phyloP scores from a whole-genome alignment of 345 rosid genomes.

The Citrus australasica region DNA sequence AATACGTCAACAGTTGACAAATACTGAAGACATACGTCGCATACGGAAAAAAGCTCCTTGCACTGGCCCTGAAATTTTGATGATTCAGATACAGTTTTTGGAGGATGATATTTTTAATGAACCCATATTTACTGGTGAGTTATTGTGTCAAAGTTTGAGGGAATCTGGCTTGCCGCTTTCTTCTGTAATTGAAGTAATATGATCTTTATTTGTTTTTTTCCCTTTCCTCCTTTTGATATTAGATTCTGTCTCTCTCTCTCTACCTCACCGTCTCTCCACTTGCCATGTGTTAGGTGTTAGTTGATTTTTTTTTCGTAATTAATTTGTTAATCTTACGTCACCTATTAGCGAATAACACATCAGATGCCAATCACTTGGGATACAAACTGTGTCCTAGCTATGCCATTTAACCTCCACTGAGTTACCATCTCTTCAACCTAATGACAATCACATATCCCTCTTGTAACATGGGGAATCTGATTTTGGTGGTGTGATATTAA shows the following conservation, averaged over 20 bases:
- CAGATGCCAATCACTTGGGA: too few relatives aligned
- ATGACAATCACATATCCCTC: not conserved
- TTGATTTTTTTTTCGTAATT: too few relatives aligned
- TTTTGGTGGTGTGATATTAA: not conserved
- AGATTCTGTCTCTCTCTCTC: not conserved
- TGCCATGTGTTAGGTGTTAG: too few relatives aligned
- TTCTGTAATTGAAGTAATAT: not conserved
- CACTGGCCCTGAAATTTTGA: constrained; percentile 75
- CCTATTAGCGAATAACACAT: too few relatives aligned
- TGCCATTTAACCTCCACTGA: not conserved
- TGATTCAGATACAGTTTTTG: constrained; percentile 76
- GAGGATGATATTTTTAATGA: constrained; percentile 71
- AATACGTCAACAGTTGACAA: constrained; percentile 83
- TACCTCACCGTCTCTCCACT: too few relatives aligned
- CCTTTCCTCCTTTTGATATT: not conserved
- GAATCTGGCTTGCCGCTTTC: not conserved
- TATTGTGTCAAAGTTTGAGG: constrained; percentile 13
- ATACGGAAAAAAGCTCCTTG: constrained; percentile 98
- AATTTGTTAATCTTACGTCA: too few relatives aligned
- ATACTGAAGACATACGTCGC: constrained; percentile 90
- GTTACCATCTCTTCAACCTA: not conserved
- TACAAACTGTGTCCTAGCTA: too few relatives aligned
- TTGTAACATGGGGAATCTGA: not conserved
- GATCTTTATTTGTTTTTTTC: not conserved
- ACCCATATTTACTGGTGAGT: constrained; percentile 74